These are phyloP conservation scores for Penicillium polonicum DNA, from an alignment of 2,329 filamentous ascomycete genomes.

Conservation along the genomic window DNA sequence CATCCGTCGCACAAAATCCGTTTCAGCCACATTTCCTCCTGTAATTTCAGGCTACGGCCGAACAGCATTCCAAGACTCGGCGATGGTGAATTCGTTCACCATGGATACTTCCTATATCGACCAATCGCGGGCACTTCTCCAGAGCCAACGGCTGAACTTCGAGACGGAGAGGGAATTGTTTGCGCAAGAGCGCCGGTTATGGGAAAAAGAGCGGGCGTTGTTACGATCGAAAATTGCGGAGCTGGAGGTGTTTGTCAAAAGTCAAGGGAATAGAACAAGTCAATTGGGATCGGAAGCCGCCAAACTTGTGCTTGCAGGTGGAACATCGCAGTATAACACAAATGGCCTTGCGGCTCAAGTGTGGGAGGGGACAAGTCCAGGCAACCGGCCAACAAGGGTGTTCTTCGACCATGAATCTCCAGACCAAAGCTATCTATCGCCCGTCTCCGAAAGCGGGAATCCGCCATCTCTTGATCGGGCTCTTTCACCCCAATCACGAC, in stretches of 20 bases:
- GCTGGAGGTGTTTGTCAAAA: constrained; percentile 38
- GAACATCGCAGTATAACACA: constrained; percentile 13
- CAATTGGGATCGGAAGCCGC: constrained; percentile 7
- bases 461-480: constrained; percentile 42
- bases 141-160: constrained; percentile 40
- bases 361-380: constrained; percentile 46
- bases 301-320: constrained; percentile 13
- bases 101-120: constrained; percentile 42
- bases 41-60: constrained; percentile 27
- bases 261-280: constrained; percentile 6
- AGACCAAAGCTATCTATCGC: constrained; percentile 27
- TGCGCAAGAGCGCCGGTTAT: constrained; percentile 44
- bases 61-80: constrained; percentile 16
- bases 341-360: constrained; percentile 33
- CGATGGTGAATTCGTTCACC: constrained; percentile 22
- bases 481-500: constrained; percentile 38
- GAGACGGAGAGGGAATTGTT: constrained; percentile 44
- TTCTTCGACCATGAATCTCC: constrained; percentile 39
- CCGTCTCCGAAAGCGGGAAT: constrained; percentile 32
- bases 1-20: constrained; percentile 40
- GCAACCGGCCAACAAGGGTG: constrained; percentile 43
- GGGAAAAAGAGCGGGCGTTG: constrained; percentile 45
- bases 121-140: constrained; percentile 41
- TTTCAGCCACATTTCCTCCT: constrained; percentile 38
- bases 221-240: constrained; percentile 44